Percentiles rank a stretch among this genome's conserved stretches.
phyloP scores from a whole-genome alignment of 2,329 filamentous ascomycete genomes.

The Paracoccidioides lutzii region DNA sequence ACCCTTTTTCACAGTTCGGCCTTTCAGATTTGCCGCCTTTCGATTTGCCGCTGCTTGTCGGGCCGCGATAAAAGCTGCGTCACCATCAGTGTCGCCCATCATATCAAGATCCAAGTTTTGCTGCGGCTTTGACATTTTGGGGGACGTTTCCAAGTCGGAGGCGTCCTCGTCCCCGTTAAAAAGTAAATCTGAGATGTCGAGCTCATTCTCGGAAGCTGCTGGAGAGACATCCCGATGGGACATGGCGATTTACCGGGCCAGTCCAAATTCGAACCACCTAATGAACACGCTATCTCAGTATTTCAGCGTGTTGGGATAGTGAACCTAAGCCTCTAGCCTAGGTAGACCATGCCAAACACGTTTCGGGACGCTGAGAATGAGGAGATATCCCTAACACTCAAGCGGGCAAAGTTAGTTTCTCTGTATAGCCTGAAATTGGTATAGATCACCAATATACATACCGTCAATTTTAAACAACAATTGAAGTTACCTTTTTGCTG shows the following conservation, averaged over 20 bases:
- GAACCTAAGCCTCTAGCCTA: background rate
- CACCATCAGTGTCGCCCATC: slow-evolving; percentile 44
- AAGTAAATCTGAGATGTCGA: slow-evolving; percentile 74
- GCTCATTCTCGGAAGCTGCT: slow-evolving; percentile 72
- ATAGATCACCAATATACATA: background rate
- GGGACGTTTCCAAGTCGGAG: slow-evolving; percentile 30
- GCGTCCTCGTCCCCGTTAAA: slow-evolving; percentile 50
- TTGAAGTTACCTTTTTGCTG: background rate
- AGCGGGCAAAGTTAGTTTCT: background rate
- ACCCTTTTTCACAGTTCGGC: slow-evolving; percentile 80
- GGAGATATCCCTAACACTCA: background rate
- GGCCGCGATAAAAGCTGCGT: slow-evolving; percentile 83
- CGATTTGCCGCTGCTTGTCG: slow-evolving; percentile 78
- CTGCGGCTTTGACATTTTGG: slow-evolving; percentile 21
- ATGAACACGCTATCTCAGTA: background rate
- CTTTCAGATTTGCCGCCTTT: slow-evolving; percentile 69
- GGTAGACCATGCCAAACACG: background rate
- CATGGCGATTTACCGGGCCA: slow-evolving; percentile 38
- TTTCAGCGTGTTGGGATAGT: background rate
- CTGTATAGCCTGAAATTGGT: background rate
- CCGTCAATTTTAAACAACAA: background rate
- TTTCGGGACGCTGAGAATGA: background rate
- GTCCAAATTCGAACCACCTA: background rate
- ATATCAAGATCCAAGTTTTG: slow-evolving; percentile 36
- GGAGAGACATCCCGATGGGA: slow-evolving; percentile 63